Base-by-base conservation (phyloP, 306 rosid species). In the Begonia fuchsioides region DNA sequence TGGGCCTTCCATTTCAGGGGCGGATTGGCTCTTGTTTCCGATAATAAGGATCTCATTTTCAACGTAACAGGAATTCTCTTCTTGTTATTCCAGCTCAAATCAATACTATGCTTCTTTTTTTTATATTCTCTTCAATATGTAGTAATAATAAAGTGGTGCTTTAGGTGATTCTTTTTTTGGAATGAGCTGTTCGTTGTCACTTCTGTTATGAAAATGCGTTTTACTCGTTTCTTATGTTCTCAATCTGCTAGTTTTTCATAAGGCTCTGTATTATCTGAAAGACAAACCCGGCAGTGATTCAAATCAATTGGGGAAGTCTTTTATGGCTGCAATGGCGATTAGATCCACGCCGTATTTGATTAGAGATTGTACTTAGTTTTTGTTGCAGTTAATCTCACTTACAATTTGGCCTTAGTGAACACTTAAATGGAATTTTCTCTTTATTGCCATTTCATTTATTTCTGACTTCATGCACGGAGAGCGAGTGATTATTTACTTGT, bases 21-120 rank as follows among this genome's bases (percentile, higher is more conserved):
- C 38, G 98, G 98, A 53, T 66, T 92, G 64, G 83, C 98, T 60
- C 93, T 92, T 52, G 11, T 75, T 47, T 92, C 98, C 15, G 87
- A 75, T 9, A 72, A 85, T 79, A 92, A 92, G 67, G 82, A 75
- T 77, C 96, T 75, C 70, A 92, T 92, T 55, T 92, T 92, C 71
- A 92, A 92, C 65, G 96, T 66, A 61, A 68, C 48, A 68, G 44
- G 26, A 19, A 19, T 19, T 19, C 26, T 40, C 1, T 40, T 40
- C 44, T 40, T 40, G 2, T 1, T 41, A 6, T 10, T n/a, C 45
- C 45, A 26, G 35, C 35, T 26, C 35, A 26, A 26, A 26, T 26
- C 35, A 26, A 26, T 26, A 26, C 12, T 41, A 13, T 11, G 12
- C 12, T 41, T 11, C n/a, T 40, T 41, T 41, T 10, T 11, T 41